A percentile compares a stretch with the other conserved stretches of the same genome.
These are phyloP conservation scores for Boletus pseudo-olivaceus DNA, from an alignment of 768 basidiomycete genomes.

Conservation along the genomic window DNA sequence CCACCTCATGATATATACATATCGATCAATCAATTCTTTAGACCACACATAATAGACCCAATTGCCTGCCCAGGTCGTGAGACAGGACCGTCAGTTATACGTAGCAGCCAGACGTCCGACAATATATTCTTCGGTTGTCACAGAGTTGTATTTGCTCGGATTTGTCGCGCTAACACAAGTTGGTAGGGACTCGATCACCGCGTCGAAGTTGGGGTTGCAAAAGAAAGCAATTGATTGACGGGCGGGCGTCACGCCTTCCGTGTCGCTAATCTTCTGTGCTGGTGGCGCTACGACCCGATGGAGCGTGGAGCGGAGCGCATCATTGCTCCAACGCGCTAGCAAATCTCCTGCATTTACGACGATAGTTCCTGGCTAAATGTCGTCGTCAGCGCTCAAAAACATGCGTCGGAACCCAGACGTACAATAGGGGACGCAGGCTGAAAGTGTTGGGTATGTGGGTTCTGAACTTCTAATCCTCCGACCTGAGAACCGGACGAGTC, in stretches of 20 bases:
- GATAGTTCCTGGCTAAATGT: conserved; percentile 65
- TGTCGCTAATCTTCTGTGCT: conserved; percentile 43
- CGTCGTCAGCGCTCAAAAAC: conserved; percentile 2
- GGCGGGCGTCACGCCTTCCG: conserved; percentile 54
- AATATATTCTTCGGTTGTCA: conserved; percentile 75
- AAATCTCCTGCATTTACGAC: conserved; percentile 83
- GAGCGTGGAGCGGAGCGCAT: conserved; percentile 72
- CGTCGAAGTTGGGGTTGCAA: conserved; percentile 74
- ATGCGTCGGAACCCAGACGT: conserved; percentile 24
- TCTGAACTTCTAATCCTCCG: conserved; percentile 79
- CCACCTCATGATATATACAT: conserved; percentile 12
- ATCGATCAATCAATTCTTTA: conserved; percentile 8
- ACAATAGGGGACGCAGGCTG: conserved; percentile 76
- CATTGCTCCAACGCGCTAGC: conserved; percentile 80
- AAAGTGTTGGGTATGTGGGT: conserved; percentile 70
- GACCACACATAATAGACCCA: conserved; percentile 1
- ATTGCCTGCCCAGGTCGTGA: neutral
- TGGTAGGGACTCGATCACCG: conserved; percentile 68
- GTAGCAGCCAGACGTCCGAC: conserved; percentile 64
- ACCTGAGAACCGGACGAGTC: conserved; percentile 39
- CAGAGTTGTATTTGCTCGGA: conserved; percentile 67
- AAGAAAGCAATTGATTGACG: conserved; percentile 87
- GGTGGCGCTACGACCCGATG: conserved; percentile 80
- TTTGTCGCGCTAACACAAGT: conserved; percentile 40
- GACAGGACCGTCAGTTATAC: conserved; percentile 37